phyloP scores from a whole-genome alignment of 371 early-diverging fungal species.

The Saksenaea oblongispora region DNA sequence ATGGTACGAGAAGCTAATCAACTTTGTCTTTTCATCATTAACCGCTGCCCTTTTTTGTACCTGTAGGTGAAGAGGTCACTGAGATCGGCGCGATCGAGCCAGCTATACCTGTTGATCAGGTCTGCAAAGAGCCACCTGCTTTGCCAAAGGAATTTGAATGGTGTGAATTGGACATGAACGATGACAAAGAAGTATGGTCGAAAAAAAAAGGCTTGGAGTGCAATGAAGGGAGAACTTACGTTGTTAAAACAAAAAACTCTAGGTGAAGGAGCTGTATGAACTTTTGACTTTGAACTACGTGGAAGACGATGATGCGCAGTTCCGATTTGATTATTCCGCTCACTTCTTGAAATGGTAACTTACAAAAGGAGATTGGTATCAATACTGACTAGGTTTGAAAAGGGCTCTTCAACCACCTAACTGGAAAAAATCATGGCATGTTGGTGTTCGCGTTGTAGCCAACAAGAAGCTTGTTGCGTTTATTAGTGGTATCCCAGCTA shows the following conservation, averaged over 20 bases:
- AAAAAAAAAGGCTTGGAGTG: neutral
- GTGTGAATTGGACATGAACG: constrained; percentile 79
- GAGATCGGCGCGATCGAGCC: constrained; percentile 85
- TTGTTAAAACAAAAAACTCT: neutral
- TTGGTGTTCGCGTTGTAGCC: constrained; percentile 88
- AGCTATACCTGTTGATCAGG: constrained; percentile 73
- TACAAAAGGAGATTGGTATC: neutral
- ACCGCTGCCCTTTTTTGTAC: neutral
- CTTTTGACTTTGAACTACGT: constrained; percentile 92
- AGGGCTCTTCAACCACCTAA: constrained; percentile 95
- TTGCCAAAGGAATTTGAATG: constrained; percentile 91
- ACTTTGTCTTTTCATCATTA: neutral
- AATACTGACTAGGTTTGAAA: neutral
- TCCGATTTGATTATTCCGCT: constrained; percentile 94
- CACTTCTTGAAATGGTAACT: constrained; percentile 87
- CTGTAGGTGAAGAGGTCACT: constrained; percentile 63
- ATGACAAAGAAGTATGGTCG: constrained; percentile 67
- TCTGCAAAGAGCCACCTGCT: constrained; percentile 81
- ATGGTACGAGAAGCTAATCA: constrained; percentile 40
- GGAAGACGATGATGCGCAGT: constrained; percentile 93
- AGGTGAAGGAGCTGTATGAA: constrained; percentile 72
- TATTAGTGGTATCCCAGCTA: constrained; percentile 91
- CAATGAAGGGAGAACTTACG: neutral
- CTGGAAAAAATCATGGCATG: constrained; percentile 84
- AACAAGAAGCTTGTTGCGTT: constrained; percentile 92